Evolutionary conservation across 108 stramenopile genomes (phyloP).

Genomic region (Pseudonitzschia multistriata): DNA sequence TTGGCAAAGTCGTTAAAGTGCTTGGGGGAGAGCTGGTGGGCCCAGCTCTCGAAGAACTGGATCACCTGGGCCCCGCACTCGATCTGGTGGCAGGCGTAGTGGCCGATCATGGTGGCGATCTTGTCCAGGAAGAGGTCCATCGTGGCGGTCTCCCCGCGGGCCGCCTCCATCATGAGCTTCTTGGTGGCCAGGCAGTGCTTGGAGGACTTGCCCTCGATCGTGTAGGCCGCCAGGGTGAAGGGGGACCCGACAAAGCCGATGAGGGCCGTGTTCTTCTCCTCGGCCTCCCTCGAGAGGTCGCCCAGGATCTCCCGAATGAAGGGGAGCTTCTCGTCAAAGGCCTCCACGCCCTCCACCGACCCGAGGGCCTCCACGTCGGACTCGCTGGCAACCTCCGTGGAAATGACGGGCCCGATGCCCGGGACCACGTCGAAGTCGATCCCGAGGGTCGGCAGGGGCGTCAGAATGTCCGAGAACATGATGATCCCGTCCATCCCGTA

Average conservation of each 20-base stretch:
- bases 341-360: conserved; percentile 38
- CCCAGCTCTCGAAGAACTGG: conserved; percentile 98
- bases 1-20: conserved; percentile 89
- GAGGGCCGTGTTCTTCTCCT: conserved; percentile 86
- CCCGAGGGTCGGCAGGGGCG: conserved; percentile 94
- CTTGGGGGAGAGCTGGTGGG: conserved; percentile 87
- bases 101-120: conserved; percentile 85
- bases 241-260: conserved; percentile 99
- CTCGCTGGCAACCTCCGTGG: conserved; percentile 56
- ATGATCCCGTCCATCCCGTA: conserved; percentile 98
- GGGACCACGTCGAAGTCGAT: conserved; percentile 95
- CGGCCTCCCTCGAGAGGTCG: conserved; percentile 70
- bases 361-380: conserved; percentile 62
- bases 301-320: conserved; percentile 89
- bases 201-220: conserved; percentile 91
- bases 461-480: conserved; percentile 99
- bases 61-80: conserved; percentile 96
- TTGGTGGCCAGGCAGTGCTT: conserved; percentile 85
- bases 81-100: conserved; percentile 94
- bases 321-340: conserved; percentile 84
- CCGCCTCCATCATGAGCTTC: conserved; percentile 90
- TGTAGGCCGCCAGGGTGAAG: conserved; percentile 96
- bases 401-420: conserved; percentile 93
- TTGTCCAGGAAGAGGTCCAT: conserved; percentile 84
- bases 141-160: conserved; percentile 55